phyloP scores from a whole-genome alignment of 164 flowering plant species.

The Tinospora cordifolia region DNA sequence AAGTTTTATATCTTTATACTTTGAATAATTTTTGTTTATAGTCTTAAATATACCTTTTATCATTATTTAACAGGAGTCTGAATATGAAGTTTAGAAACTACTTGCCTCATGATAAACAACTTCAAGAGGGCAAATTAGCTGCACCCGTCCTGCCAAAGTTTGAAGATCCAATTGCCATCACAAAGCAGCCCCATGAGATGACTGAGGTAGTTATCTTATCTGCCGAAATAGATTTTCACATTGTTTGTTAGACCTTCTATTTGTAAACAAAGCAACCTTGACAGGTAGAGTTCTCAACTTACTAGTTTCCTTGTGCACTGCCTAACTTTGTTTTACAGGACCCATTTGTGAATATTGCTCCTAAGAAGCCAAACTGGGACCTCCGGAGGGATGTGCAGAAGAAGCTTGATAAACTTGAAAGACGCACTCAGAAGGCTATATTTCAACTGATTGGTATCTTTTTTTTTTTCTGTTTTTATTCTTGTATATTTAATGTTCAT shows the following conservation, averaged over 20 bases:
- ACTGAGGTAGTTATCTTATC: constrained; percentile 46
- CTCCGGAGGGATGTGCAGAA: constrained; percentile 86
- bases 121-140: constrained; percentile 83
- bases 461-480: background rate
- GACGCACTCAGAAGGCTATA: constrained; percentile 80
- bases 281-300: background rate
- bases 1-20: background rate
- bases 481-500: background rate
- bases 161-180: constrained; percentile 69
- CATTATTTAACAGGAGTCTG: constrained; percentile 31
- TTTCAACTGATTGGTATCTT: constrained; percentile 59
- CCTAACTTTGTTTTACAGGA: constrained; percentile 39
- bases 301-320: background rate
- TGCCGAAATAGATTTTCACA: background rate
- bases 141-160: constrained; percentile 83
- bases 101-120: constrained; percentile 90
- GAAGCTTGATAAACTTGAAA: constrained; percentile 88
- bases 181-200: constrained; percentile 44
- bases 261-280: background rate
- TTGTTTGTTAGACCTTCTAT: background rate
- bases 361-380: constrained; percentile 99
- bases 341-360: constrained; percentile 90
- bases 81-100: constrained; percentile 90
- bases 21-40: background rate
- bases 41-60: background rate